Conservation (phyloP, 2,329 filamentous ascomycete species). For the Myotisia sp. region DNA sequence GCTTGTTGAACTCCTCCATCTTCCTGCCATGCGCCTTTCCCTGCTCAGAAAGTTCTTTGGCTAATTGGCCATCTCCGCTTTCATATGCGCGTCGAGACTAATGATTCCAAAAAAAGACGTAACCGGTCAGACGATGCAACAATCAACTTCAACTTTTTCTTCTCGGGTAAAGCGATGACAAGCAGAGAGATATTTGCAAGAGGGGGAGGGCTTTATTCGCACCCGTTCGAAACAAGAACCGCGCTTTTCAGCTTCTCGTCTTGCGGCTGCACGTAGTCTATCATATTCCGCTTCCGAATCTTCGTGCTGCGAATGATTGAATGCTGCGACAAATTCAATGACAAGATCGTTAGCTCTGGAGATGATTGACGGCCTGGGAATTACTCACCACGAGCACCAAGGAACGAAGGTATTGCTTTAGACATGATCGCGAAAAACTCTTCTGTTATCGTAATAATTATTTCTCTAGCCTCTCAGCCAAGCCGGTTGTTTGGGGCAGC, state of each 20-base stretch:
- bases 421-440: slow-evolving; percentile 23
- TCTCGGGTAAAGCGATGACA: no score
- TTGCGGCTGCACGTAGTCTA: slow-evolving; percentile 68
- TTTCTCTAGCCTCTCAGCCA: no score
- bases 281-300: slow-evolving; percentile 80
- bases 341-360: slow-evolving; percentile 1
- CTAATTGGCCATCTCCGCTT: slow-evolving; percentile 65
- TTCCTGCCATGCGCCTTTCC: slow-evolving; percentile 69
- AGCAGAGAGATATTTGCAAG: slow-evolving; percentile 8
- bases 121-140: not conserved
- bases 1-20: slow-evolving; percentile 79
- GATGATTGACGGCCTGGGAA: not conserved
- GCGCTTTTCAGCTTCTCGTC: slow-evolving; percentile 65
- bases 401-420: slow-evolving; percentile 30
- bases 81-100: slow-evolving; percentile 69
- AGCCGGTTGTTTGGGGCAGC: no score
- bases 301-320: slow-evolving; percentile 55
- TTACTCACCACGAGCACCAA: slow-evolving; percentile 26
- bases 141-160: not conserved
- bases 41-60: slow-evolving; percentile 70
- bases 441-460: no score
- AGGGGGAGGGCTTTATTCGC: slow-evolving; percentile 15
- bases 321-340: slow-evolving; percentile 44
- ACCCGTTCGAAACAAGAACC: slow-evolving; percentile 62
- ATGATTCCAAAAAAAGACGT: not conserved